Evolutionary conservation across 441 rosid species (phyloP), one percentile per base, ranked within the genome.

Genomic region (Adansonia rubrostipa): DNA sequence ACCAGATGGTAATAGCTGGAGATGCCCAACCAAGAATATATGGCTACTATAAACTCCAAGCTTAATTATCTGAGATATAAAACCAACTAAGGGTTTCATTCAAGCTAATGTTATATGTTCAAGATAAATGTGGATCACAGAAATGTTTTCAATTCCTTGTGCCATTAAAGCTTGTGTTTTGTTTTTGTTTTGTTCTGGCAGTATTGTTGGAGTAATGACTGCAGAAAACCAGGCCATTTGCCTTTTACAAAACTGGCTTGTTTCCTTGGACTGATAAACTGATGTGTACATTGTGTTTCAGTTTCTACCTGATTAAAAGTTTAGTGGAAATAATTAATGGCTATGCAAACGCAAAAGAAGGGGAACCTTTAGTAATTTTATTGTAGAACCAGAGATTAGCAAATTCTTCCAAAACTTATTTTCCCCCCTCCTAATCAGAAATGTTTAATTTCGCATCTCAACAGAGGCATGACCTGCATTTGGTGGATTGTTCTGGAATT

Each of bases 31-130:
- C 44, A 71, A 14, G 9, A 62, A 28, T 70, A 50, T 51, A 24
- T 50, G 45, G 44, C 42, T 70, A 24, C 60, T 70, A 14, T 1
- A 3, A 50, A 24, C 11, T 50, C 44, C 58, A 50, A 48, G 40
- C 36, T 24, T 69, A 69, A 22, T 45, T 22, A 45, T 67, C 13
- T 67, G n/a, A 67, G 54, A 67, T 67, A 17, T 9, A 67, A 11
- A n/a, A 66, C 13, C 4, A 19, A 44, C 24, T 10, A 11, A 65
- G 3, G 15, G 50, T 72, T 58, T 72, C 64, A 17, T 56, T 53
- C 48, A 11, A n/a, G 22, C n/a, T 54, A 5, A 50, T 17, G 5
- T 54, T 44, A 33, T 72, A 33, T 17, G 36, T 72, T 54, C 63
- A 36, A 54, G 63, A 54, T 8, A 53, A 17, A 8, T 53, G 8